These are phyloP conservation scores for Aspergillus oerlinghausenensis DNA, from an alignment of 2,329 filamentous ascomycete species.

Conservation along the genomic window DNA sequence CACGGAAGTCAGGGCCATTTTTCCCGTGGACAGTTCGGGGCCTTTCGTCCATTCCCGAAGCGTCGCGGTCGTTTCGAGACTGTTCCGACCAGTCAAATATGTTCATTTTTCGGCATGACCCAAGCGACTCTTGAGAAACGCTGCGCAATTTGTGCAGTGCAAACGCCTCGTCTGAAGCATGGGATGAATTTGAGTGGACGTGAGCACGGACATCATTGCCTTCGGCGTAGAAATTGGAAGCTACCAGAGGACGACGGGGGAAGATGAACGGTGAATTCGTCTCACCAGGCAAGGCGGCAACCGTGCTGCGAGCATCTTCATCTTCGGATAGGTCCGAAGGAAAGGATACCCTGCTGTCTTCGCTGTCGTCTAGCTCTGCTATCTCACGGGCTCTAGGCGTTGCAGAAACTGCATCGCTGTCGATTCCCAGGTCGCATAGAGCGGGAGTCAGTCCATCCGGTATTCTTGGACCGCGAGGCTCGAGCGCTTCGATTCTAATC, in stretches of 20 bases:
- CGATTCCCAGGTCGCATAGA: slow-evolving; percentile 18
- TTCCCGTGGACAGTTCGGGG: slow-evolving; percentile 62
- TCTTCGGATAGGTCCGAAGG: slow-evolving; percentile 22
- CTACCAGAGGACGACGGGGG: neutral
- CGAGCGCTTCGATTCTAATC: slow-evolving; percentile 44
- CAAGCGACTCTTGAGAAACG: slow-evolving; percentile 21
- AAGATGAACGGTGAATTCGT: neutral
- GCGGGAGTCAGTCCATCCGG: slow-evolving; percentile 21
- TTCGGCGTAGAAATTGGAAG: neutral
- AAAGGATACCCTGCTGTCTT: slow-evolving; percentile 16
- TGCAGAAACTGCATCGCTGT: slow-evolving; percentile 9
- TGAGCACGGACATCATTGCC: slow-evolving; percentile 4
- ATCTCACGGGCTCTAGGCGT: slow-evolving; percentile 8
- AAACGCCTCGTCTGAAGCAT: slow-evolving; percentile 4
- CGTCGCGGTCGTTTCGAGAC: slow-evolving; percentile 50
- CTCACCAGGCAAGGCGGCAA: slow-evolving; percentile 25
- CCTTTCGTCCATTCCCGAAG: slow-evolving; percentile 49
- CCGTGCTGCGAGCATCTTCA: slow-evolving; percentile 25
- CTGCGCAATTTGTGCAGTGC: slow-evolving; percentile 11
- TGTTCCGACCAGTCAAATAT: slow-evolving; percentile 65
- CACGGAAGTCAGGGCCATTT: slow-evolving; percentile 52
- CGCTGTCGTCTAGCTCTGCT: slow-evolving; percentile 10
- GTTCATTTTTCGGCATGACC: slow-evolving; percentile 46
- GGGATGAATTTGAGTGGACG: neutral
- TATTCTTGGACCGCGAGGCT: slow-evolving; percentile 44